Base-by-base conservation (phyloP, 2,329 filamentous ascomycete species). In the Tolypocladium inflatum region DNA sequence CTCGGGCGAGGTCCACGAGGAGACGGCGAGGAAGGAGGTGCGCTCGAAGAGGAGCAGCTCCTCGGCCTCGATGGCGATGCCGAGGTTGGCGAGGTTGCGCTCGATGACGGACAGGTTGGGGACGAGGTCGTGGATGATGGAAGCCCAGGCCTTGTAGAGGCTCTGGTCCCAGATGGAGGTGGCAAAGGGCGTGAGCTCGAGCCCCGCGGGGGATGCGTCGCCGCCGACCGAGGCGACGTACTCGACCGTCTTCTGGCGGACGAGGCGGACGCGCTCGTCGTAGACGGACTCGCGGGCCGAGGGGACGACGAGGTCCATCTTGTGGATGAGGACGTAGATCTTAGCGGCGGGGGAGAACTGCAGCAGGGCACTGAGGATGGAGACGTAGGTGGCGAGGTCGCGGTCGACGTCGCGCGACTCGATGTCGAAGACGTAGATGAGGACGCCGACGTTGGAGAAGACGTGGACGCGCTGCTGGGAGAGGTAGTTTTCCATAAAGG, bases 381-480 rank as follows among this genome's bases (percentile, higher is more conserved):
- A 88, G 56, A 88, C 86, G 78, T 97, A 99, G 59, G 91, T 96
- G 58, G 93, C 86, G 56, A 97, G 84, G 71, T 99, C 94, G 66
- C 91, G 88, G 62, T 94, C 90, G 66, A 96, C 91, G 72, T 97
- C 94, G 70, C 91, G 88, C 21, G 90, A 96, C 73, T 97, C 94
- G 64, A 97, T 95, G 72, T 99, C 94, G 76, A 99, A 99, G 73
- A 99, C 94, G 78, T 99, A 99, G 74, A 99, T 97, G 59, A 99
- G 84, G 55, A 97, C 94, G 55, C 92, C 93, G 61, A 97, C 94
- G 71, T 94, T 93, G 68, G 88, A 91, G 77, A 99, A 99, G 73
- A 99, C 93, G 75, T 97, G 94, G 58, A 91, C 87, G 60, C 94
- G 90, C 76, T 97, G 94, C 68, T 95, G 90, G 19, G 90, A 92